These are phyloP conservation scores for Marchantia paleacea DNA, from an alignment of 225 moss, liverwort and hornwort species.

Conservation along the genomic window DNA sequence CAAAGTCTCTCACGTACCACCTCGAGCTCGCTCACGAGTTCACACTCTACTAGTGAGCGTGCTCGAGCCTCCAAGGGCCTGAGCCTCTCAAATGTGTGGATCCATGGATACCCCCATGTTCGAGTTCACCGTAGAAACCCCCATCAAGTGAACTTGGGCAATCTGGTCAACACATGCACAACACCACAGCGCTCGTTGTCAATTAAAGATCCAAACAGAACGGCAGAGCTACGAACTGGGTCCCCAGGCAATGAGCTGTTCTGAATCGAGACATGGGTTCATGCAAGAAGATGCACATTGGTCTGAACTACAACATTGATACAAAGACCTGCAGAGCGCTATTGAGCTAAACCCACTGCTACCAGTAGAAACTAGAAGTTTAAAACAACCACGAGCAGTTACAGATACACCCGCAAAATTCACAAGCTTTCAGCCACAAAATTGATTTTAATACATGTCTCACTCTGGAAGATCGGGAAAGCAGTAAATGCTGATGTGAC, in stretches of 20 bases:
- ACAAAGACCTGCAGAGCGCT: background rate
- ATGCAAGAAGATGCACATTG: background rate
- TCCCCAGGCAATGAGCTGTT: background rate
- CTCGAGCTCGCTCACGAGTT: conserved; percentile 21
- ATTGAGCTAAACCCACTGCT: conserved; percentile 9
- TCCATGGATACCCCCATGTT: conserved; percentile 38
- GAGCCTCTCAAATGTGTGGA: conserved; percentile 40
- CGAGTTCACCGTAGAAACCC: conserved; percentile 25
- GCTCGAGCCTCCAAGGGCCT: conserved; percentile 24
- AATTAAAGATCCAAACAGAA: conserved; percentile 16
- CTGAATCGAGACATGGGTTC: background rate
- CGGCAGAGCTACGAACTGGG: conserved; percentile 8
- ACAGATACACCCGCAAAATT: conserved; percentile 22
- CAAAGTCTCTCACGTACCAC: conserved; percentile 9
- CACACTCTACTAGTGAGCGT: conserved; percentile 28
- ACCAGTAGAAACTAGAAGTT: background rate
- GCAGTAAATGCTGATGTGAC: background rate
- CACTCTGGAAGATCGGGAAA: conserved; percentile 4
- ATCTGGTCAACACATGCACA: conserved; percentile 28
- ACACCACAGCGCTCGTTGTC: conserved; percentile 11
- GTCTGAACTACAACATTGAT: background rate
- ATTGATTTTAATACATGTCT: background rate
- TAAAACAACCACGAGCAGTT: conserved; percentile 24
- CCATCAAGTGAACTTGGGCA: conserved; percentile 29
- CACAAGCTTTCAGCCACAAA: background rate